phyloP scores from a whole-genome alignment of 148 eudicot species.

The Arbutus unedo region DNA sequence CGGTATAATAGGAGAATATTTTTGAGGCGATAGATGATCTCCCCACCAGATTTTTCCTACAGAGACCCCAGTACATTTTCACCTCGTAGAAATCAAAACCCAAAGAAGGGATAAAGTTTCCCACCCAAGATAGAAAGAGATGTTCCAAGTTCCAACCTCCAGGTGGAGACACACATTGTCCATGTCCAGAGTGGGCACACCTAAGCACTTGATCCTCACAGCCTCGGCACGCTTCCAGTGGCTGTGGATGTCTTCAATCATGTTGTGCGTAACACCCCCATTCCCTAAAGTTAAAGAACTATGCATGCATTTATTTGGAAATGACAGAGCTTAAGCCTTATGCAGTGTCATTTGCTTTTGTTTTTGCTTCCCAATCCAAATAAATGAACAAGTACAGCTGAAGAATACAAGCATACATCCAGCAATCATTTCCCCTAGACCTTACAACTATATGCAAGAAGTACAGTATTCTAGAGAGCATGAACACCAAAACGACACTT shows the following conservation, averaged over 20 bases:
- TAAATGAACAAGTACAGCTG: neutral
- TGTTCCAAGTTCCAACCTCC: conserved; percentile 45
- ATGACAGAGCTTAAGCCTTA: neutral
- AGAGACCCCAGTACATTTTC: conserved; percentile 21
- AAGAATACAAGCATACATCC: neutral
- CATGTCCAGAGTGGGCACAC: conserved; percentile 97
- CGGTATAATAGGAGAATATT: conserved; percentile 71
- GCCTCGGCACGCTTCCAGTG: conserved; percentile 97
- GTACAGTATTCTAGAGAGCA: neutral
- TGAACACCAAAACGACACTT: neutral
- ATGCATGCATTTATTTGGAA: neutral
- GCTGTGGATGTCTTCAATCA: conserved; percentile 86
- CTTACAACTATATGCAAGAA: neutral
- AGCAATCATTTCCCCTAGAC: neutral
- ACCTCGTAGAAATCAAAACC: conserved; percentile 8
- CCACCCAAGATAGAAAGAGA: neutral
- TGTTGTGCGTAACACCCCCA: conserved; percentile 87
- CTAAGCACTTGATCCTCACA: conserved; percentile 86
- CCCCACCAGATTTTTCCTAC: conserved; percentile 90
- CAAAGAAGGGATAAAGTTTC: neutral
- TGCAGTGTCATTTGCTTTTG: neutral
- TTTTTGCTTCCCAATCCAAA: neutral
- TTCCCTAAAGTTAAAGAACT: conserved; percentile 39
- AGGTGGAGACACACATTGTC: conserved; percentile 82
- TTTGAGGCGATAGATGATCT: conserved; percentile 63